Percentiles rank a stretch among this genome's conserved stretches.
Conservation (phyloP, 2,329 filamentous ascomycete species). For the Scedosporium aurantiacum region DNA sequence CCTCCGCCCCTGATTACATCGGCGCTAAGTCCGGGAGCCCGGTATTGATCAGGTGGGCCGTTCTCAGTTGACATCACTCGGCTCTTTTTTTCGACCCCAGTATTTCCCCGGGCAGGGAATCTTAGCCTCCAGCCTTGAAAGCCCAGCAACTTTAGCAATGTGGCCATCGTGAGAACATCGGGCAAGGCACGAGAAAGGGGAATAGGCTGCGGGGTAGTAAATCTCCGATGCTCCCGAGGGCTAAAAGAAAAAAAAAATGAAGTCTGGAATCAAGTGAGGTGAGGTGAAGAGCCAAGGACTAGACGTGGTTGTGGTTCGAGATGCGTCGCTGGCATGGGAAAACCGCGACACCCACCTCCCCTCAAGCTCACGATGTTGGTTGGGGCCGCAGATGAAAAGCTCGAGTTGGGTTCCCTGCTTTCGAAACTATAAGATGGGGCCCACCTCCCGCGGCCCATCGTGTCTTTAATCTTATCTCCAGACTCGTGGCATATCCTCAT, state of each 20-base stretch:
- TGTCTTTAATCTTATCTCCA: not conserved
- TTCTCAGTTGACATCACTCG: not conserved
- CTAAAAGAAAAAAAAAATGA: too few relatives aligned
- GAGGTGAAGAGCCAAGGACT: not conserved
- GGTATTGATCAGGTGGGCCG: not conserved
- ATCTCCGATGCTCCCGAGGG: not conserved
- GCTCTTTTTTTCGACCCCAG: too few relatives aligned
- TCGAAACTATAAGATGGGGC: not conserved
- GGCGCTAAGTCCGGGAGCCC: not conserved
- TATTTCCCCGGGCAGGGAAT: too few relatives aligned
- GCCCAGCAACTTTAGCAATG: not conserved
- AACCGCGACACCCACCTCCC: not conserved
- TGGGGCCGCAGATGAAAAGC: not conserved
- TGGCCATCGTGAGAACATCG: not conserved
- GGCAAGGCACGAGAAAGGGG: not conserved
- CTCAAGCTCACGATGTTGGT: not conserved
- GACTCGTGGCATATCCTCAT: not conserved
- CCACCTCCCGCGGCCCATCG: not conserved
- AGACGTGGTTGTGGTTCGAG: not conserved
- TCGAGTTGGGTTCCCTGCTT: not conserved
- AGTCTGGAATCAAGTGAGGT: not conserved
- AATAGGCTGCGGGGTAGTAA: not conserved
- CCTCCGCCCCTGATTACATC: constrained; percentile 1
- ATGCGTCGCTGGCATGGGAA: not conserved
- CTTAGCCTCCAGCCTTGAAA: not conserved